Percentiles rank a stretch among this genome's conserved stretches.
Conservation (phyloP, 768 basidiomycete genomes). For the Leucocoprinus birnbaumii region DNA sequence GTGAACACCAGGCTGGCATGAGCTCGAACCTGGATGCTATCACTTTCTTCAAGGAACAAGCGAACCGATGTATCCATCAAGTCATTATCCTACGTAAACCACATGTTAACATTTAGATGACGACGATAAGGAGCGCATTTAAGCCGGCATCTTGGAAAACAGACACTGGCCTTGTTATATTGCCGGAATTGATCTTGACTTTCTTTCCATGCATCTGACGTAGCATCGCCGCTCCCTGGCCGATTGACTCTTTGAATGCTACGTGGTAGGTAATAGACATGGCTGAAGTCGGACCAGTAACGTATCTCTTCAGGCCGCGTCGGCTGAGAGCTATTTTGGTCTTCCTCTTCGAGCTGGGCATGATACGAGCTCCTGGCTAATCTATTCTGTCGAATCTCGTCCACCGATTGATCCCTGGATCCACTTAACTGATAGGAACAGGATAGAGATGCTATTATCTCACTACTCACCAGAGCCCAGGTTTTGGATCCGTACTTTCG, state of each 20-base stretch:
- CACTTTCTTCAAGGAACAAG: constrained; percentile 70
- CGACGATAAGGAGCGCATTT: background rate
- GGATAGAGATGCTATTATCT: background rate
- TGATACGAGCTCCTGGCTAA: constrained; percentile 60
- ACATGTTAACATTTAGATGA: background rate
- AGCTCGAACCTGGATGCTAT: constrained; percentile 59
- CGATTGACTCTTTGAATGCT: constrained; percentile 66
- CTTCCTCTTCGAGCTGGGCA: constrained; percentile 27
- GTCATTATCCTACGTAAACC: constrained; percentile 48
- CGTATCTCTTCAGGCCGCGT: constrained; percentile 33
- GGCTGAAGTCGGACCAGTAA: constrained; percentile 71
- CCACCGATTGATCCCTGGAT: constrained; percentile 12
- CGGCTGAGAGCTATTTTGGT: constrained; percentile 2
- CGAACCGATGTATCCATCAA: constrained; percentile 71
- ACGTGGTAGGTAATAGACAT: constrained; percentile 61
- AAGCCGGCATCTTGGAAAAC: background rate
- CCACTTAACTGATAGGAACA: background rate
- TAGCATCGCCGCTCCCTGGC: constrained; percentile 48
- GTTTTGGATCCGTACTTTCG: constrained; percentile 19
- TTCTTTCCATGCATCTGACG: constrained; percentile 53
- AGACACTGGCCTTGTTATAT: constrained; percentile 50
- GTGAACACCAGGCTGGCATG: too few relatives aligned
- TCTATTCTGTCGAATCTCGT: constrained; percentile 18
- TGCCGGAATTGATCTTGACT: constrained; percentile 50
- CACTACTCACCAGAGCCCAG: constrained; percentile 8